Base-by-base conservation (phyloP, 2,329 filamentous ascomycete genomes). In the Cladophialophora psammophila region DNA sequence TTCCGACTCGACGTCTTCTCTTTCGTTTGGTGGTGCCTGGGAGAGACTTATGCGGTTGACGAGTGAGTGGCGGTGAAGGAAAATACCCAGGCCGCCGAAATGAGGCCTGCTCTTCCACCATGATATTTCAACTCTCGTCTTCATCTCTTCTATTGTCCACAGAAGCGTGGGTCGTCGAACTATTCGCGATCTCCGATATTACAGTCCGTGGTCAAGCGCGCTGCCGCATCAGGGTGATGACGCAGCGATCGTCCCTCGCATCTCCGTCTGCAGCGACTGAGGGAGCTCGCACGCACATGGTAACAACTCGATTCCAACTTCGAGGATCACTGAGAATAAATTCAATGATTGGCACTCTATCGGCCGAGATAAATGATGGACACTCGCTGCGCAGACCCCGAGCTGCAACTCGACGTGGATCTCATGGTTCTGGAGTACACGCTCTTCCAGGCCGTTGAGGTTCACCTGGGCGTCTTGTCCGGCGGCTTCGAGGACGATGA, bases 381-480 rank as follows among this genome's bases (percentile, higher is more conserved):
- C 62, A 72, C 66, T 32, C 68, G 71, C 36, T 67, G 68, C 42
- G 68, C 66, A n/a, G 62, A 73, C 34, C 60, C 69, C 12, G 69
- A 67, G 10, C 68, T 72, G 35, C 69, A 72, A 40, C 60, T 71
- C 18, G 72, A 74, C 52, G 71, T 73, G 18, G 72, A 74, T 58
- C 35, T 65, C 15, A 70, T 74, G 72, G 70, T 72, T 8, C 53
- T 74, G 15, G 72, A 74, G 35, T 74, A 74, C 66, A 62, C 66
- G 12, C 66, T 73, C 3, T 73, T 70, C 60, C 70, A 70, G 20
- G 65, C 71, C 1, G 67, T 62, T 40, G 53, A 67, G 54, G 67
- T 68, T 34, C 65, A 67, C n/a, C 56, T 73, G 18, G 53, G 52
- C 10, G 26, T 55, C 13, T 42, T 68, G 9, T 56, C 60, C 1